phyloP scores from a whole-genome alignment of 352 stramenopile species.

The Phytopythium mirpurense region DNA sequence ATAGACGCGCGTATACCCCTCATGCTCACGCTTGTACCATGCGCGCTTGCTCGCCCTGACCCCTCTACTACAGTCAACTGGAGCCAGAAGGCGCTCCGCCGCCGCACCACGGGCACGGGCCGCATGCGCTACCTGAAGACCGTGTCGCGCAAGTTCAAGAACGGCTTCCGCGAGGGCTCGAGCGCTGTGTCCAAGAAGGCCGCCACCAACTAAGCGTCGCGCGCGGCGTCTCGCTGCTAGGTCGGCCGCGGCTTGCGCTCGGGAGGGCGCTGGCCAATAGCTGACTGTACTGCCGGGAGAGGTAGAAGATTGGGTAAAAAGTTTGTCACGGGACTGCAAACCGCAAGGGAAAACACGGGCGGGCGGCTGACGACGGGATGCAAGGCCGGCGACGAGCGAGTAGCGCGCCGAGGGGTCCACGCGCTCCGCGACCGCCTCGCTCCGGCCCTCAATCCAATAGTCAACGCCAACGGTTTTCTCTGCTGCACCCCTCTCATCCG shows the following conservation, averaged over 20 bases:
- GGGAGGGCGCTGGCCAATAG: not conserved
- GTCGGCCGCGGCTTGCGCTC: not conserved
- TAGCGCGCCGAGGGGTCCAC: too few relatives aligned
- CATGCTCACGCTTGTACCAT: not conserved
- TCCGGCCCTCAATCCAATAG: conserved; percentile 26
- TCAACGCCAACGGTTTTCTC: conserved; percentile 10
- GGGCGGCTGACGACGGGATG: not conserved
- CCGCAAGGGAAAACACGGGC: not conserved
- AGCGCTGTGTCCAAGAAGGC: conserved; percentile 86
- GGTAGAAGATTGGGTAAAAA: conserved; percentile 10
- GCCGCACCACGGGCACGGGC: conserved; percentile 94
- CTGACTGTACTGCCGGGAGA: conserved; percentile 2
- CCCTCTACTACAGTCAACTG: conserved; percentile 92
- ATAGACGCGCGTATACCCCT: too few relatives aligned
- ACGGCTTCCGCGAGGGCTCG: conserved; percentile 97
- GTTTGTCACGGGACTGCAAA: conserved; percentile 7
- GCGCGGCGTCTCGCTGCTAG: conserved; percentile 22
- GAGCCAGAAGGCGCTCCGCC: conserved; percentile 97
- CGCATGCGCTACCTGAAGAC: conserved; percentile 99
- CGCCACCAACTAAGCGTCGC: conserved; percentile 69
- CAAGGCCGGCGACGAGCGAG: too few relatives aligned
- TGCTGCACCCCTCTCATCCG: conserved; percentile 21
- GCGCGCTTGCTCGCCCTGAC: too few relatives aligned
- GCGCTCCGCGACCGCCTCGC: too few relatives aligned
- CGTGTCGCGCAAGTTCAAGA: conserved; percentile 98